Evolutionary conservation across 2,329 filamentous ascomycete genomes (phyloP), one percentile per base, ranked within the genome.

Genomic region (Stagonosporopsis chrysanthemi): DNA sequence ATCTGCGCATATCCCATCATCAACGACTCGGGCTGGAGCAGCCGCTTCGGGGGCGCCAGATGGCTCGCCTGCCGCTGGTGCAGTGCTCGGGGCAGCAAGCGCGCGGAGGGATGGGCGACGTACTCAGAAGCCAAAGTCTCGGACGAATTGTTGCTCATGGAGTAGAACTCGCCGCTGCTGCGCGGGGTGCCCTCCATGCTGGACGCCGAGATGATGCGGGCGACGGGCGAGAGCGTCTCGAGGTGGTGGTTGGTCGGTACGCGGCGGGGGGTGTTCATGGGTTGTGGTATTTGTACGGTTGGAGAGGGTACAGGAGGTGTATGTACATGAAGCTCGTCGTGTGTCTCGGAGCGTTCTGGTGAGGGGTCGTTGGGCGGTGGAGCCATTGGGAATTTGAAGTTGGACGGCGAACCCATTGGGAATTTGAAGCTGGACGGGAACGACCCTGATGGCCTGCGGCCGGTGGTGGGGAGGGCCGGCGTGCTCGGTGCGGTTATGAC

Each of bases 1-100:
- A 98, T 86, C 68, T 99, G 95, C 2, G 91, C 94, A 77, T 96
- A 99, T 0, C 93, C 95, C 95, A 99, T 99, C 87, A 99, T 96
- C 51, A 99, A 79, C 1, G 89, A 88, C 73, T 98, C 93, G 0
- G 91, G 87, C 81, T 69, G 66, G 61, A 67, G 70, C 24, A 67
- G 67, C n/a, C 55, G 63, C 6, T 58, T 66, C 1, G 68, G 63
- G 0, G 60, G 79, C 77, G 56, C 68, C 45, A 76, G 55, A 36
- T 73, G 71, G 23, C 74, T 75, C 6, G 60, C 43, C 38, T 62
- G 68, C 38, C 72, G 67, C 44, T 72, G 71, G 50, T 75, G 73
- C 35, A 66, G 38, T 5, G 66, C 55, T 38, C 64, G 63, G 26
- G 68, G 65, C 17, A 87, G 80, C 14, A 90, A 73, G 40, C 82